Evolutionary conservation across 23 red algal species (phyloP), one percentile per base, ranked within the genome.

Genomic region (Gracilariopsis chorda): DNA sequence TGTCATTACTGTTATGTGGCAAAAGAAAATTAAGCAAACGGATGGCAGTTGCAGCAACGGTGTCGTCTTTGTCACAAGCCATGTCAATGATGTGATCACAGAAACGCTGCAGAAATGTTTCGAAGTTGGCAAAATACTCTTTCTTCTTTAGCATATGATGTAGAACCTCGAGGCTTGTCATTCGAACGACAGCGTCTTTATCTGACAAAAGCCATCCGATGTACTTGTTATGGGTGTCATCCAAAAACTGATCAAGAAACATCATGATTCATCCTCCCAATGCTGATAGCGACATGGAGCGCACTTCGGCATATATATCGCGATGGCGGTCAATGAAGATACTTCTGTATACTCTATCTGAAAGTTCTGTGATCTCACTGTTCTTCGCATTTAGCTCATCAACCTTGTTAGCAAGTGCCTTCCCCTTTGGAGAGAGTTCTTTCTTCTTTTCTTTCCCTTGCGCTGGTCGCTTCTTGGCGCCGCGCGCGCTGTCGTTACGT

Each of bases 171-270:
- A 98, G 36, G 4, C 86, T 63, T 14, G 91, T 73, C 32, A 52
- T 55, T 4, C 96, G 96, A 4, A 98, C 92, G 33, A 39, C 80
- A 21, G 88, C 58, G 37, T 88, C 92, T 36, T 94, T 94, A 78
- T 98, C 96, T 23, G 82, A 91, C 9, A 98, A 52, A 59, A 98
- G 70, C 96, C 96, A 98, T 0, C 96, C 96, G 27, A 94, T 67
- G 76, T 98, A 98, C 47, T 98, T 98, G 36, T 88, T 90, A 75
- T 85, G 80, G 43, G 48, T 79, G 51, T 98, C 92, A 29, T 91
- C 74, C n/a, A 98, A 87, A 63, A 92, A 98, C 43, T 82, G 80
- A 24, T 90, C 59, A 39, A 92, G 96, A 83, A 69, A 84, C 45
- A 83, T 59, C 28, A 81, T 28, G 57, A 87, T 89, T 92, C 96